phyloP scores from a whole-genome alignment of 345 rosid genomes.

The Ricinus communis region DNA sequence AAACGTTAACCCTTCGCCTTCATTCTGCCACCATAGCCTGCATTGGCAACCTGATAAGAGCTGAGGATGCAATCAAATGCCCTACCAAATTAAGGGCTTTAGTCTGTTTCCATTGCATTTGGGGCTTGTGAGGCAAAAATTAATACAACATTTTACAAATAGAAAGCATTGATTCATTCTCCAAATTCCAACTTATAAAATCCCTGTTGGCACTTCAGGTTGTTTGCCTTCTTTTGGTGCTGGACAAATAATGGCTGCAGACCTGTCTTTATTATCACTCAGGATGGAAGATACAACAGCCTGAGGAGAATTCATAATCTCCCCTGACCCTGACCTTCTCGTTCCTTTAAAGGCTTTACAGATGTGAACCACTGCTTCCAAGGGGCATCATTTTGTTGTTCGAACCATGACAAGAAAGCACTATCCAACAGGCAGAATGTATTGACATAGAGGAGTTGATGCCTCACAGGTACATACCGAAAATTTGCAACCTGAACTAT shows the following conservation, averaged over 20 bases:
- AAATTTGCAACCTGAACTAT: conserved; percentile 81
- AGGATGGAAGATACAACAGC: neutral
- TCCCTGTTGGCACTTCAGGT: conserved; percentile 11
- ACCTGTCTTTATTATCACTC: conserved; percentile 9
- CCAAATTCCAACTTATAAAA: conserved; percentile 17
- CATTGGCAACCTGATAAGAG: neutral
- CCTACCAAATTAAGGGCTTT: conserved; percentile 5
- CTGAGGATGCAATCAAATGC: neutral
- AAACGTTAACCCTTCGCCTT: neutral
- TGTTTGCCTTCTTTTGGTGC: conserved; percentile 14
- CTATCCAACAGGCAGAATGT: conserved; percentile 88
- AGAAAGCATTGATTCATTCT: conserved; percentile 17
- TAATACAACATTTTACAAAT: neutral
- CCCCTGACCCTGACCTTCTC: conserved; percentile 39
- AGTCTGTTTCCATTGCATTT: neutral
- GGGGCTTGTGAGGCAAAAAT: neutral
- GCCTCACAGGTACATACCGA: conserved; percentile 74
- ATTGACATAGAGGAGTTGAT: conserved; percentile 88
- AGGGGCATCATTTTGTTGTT: conserved; percentile 93
- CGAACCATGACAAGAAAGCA: conserved; percentile 81
- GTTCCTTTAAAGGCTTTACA: conserved; percentile 51
- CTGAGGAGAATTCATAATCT: conserved; percentile 32
- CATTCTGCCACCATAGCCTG: neutral
- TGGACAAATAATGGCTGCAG: conserved; percentile 8
- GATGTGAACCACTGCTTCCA: conserved; percentile 86